Evolutionary conservation across 208 protist genomes (phyloP), one percentile per base, ranked within the genome.

Genomic region (Endotrypanum monterogeii): DNA sequence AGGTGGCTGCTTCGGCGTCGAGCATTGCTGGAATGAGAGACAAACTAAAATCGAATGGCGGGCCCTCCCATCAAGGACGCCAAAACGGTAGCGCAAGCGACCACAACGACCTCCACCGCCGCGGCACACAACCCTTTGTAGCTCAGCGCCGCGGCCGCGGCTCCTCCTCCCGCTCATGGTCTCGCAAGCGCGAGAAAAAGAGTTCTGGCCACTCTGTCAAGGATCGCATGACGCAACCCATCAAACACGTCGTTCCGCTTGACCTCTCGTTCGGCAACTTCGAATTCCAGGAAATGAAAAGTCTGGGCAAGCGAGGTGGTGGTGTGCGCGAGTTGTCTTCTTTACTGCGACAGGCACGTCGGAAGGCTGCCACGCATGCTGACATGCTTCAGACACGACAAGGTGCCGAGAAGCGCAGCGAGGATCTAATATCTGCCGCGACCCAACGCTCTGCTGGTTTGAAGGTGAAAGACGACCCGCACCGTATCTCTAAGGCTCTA

Each of bases 211-310:
- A 62, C 44, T 71, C 80, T 14, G 44, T 23, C 23, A 70, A 62
- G 48, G 57, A 71, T 50, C 77, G 62, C n/a, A 65, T 67, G 67
- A 51, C 69, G 30, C 75, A 80, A 62, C 75, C 75, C 51, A 78
- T 74, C 73, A 58, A 56, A 52, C 78, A 75, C 51, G 81, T 76
- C 32, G 78, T 92, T 18, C 90, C 88, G 12, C 37, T 91, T 16
- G 84, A 93, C 60, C 73, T 96, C 55, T 89, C 80, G 4, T 96
- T 96, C 67, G 89, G 89, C 58, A 91, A 89, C 68, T 96, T 96
- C 71, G 87, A 92, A 46, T 93, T 94, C 52, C 84, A 94, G 51
- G 89, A 92, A n/a, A 78, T 85, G 79, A 84, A 90, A 14, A 80
- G 82, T 37, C 18, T 92, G 28, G 89, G 89, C 12, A 79, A 90